phyloP scores from a whole-genome alignment of 1,284 basidiomycete species.

The Leccinum subrobustum region DNA sequence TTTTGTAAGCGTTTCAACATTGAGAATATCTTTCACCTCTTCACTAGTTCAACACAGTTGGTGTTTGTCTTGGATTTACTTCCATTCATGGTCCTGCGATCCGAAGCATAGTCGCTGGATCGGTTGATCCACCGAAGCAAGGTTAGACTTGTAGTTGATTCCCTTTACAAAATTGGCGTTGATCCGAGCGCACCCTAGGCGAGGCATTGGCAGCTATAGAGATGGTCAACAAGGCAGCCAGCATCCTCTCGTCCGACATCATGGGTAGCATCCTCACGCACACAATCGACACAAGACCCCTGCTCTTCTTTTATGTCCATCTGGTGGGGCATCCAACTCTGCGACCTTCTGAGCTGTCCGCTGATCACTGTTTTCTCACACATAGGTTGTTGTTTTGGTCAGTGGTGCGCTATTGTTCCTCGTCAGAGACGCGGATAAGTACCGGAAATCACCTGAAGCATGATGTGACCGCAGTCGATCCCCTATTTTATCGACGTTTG shows the following conservation, averaged over 20 bases:
- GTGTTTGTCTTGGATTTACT: constrained; percentile 21
- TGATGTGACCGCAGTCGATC: background rate
- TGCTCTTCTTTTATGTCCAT: constrained; percentile 27
- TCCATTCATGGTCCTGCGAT: constrained; percentile 21
- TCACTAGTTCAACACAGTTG: constrained; percentile 14
- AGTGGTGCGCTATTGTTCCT: constrained; percentile 19
- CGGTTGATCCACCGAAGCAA: constrained; percentile 35
- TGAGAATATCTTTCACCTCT: background rate
- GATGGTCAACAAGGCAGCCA: constrained; percentile 31
- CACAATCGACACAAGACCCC: constrained; percentile 18
- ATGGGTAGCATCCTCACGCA: constrained; percentile 25
- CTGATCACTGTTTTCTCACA: background rate
- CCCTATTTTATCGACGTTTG: background rate
- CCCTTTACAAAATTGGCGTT: background rate
- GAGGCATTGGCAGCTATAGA: constrained; percentile 33
- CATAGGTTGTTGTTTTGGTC: constrained; percentile 15
- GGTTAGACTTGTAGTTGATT: constrained; percentile 14
- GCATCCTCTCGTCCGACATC: constrained; percentile 22
- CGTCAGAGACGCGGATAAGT: constrained; percentile 22
- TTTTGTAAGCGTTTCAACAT: constrained; percentile 11
- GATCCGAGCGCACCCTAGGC: constrained; percentile 19
- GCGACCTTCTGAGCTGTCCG: no score
- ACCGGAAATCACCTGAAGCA: constrained; percentile 6
- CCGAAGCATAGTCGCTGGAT: constrained; percentile 31
- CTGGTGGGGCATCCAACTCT: constrained; percentile 5